Evolutionary conservation across 371 early-diverging fungal species (phyloP).

Genomic region (Mortierella sp.): DNA sequence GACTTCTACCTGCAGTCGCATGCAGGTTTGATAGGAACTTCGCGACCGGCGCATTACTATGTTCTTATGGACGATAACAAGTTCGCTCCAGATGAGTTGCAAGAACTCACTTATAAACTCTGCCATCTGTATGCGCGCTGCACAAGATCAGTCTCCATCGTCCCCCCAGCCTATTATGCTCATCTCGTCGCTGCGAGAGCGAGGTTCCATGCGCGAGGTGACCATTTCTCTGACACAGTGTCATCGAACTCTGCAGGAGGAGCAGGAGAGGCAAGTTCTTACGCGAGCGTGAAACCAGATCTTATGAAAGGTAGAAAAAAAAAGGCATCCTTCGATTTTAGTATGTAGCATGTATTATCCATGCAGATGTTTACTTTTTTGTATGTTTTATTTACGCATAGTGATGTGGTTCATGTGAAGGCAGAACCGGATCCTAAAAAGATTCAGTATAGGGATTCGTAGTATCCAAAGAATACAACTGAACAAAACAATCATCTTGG

Average conservation of each 20-base stretch:
- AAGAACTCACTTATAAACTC: conserved; percentile 77
- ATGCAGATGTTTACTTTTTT: background rate
- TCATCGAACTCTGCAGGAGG: conserved; percentile 4
- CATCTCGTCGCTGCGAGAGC: conserved; percentile 84
- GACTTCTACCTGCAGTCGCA: conserved; percentile 94
- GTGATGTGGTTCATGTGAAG: conserved; percentile 33
- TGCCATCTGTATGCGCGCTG: conserved; percentile 87
- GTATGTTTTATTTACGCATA: background rate
- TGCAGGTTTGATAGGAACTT: conserved; percentile 85
- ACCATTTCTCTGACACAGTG: conserved; percentile 16
- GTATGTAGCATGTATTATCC: background rate
- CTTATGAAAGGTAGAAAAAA: conserved; percentile 18
- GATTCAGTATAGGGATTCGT: background rate
- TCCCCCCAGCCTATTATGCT: conserved; percentile 88
- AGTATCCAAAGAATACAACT: too few species aligned
- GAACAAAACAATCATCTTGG: background rate
- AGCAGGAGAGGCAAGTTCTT: background rate
- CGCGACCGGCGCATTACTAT: conserved; percentile 85
- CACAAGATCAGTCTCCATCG: conserved; percentile 82
- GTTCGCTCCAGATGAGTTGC: conserved; percentile 73
- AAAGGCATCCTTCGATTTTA: background rate
- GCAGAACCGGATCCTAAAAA: background rate
- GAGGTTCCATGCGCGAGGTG: conserved; percentile 65
- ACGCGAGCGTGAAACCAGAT: conserved; percentile 6
- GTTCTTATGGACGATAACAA: conserved; percentile 82